Evolutionary conservation across 2,329 filamentous ascomycete genomes (phyloP), one percentile per base, ranked within the genome.

Genomic region (Myotisia sp.): DNA sequence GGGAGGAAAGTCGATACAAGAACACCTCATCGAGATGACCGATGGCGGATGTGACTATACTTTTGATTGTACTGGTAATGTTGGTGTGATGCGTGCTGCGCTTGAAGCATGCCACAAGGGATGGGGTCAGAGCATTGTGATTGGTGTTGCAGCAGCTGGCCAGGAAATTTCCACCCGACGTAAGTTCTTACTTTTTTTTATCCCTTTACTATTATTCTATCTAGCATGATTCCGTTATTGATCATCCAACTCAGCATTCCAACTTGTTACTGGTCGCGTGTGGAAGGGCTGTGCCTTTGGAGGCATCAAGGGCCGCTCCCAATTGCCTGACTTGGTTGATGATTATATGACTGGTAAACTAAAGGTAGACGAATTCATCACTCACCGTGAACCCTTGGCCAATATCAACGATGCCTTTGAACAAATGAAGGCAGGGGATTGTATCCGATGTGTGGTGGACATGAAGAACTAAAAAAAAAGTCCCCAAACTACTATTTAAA

Each of bases 331-430:
- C 39, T 76, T 98, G 26, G 85, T 98, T 16, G 65, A 75, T 46
- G 87, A 95, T 62, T 98, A 98, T 65, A 70, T 92, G 59, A 71
- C 71, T 34, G 86, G 86, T 49, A 73, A 79, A 54, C 77, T 98
- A 55, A 95, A 94, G 76, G 90, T 95, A 29, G 87, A 95, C 56
- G 90, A 98, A 67, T 95, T 95, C 68, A 95, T 98, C 65, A 98
- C 90, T 20, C 90, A 98, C 67, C 76, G 86, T 49, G 83, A 92
- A 65, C 71, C 70, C 3, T 67, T 98, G 28, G 64, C 65, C 40
- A 74, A 80, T 51, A 92, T 98, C 62, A 95, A 95, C 69, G 66
- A 70, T 33, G 87, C 85, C 13, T 98, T 93, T 52, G 74, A 84
- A 44, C 75, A 79, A 48, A 98, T 98, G 90, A 92, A 94, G 70